Base-by-base conservation (phyloP, 2,329 filamentous ascomycete species). In the Phaeophleospora eucalypticola region DNA sequence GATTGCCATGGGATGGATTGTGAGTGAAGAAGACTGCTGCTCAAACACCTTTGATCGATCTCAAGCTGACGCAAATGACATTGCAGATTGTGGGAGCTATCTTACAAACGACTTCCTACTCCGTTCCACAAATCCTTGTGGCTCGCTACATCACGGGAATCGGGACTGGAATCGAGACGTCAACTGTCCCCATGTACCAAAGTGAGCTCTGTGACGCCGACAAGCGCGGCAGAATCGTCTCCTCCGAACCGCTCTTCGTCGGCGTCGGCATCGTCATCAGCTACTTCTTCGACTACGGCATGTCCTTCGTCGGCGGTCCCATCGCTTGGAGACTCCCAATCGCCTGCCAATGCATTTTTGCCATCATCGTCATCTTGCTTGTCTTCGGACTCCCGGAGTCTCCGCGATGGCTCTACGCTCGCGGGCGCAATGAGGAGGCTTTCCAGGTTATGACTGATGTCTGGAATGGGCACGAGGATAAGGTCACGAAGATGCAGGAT, bases 111-210 rank as follows among this genome's bases (percentile, higher is more conserved):
- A 64, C 70, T 0, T 68, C 71, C 1, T 73, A 67, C 51, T 65
- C 61, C n/a, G 65, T 70, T 4, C 54, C 70, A 1, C 72, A 74
- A 44, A 65, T 76, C 47, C 68, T 75, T 29, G 64, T 74, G 6
- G 75, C 70, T 2, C 65, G 75, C 10, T 67, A 75, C 20, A 64
- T 78, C 8, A 70, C 75, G 0, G 75, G 75, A 4, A 53, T 75
- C 7, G 74, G 74, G 0, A 69, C 72, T 35, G 74, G 73, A 8
- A 68, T 72, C 32, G 66, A 72, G 50, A 75, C 71, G 27, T 68
- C 65, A 0, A 75, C 71, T 0, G 70, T 72, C 0, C 72, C 73
- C 1, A 72, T 75, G 36, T 69, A 66, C 37, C 64, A 66, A 36
- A 54, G 54, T 27, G 65, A 67, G 36, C 56, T 66, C 2, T 65